Percentiles rank a stretch among this genome's conserved stretches.
Conservation (phyloP, 768 basidiomycete genomes). For the Dendrothele bispora region DNA sequence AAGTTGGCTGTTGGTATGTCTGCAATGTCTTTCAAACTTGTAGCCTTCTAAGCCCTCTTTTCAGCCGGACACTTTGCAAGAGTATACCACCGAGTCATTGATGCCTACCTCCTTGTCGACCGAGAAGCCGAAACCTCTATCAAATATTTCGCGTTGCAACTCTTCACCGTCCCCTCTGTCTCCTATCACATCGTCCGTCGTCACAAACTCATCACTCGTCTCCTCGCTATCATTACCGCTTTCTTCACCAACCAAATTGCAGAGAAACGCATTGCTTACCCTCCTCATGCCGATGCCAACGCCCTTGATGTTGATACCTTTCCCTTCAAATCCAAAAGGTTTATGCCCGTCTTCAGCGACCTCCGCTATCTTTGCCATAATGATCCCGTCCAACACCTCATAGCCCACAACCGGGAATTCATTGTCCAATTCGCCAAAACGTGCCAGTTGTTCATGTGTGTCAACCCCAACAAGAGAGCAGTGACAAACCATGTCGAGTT, state of each 20-base stretch:
- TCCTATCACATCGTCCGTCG: constrained; percentile 75
- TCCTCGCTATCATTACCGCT: constrained; percentile 81
- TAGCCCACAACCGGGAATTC: constrained; percentile 66
- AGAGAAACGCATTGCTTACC: constrained; percentile 64
- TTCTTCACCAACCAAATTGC: constrained; percentile 92
- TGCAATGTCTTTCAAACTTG: background rate
- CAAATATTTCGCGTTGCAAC: constrained; percentile 88
- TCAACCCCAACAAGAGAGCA: constrained; percentile 88
- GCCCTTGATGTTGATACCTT: constrained; percentile 77
- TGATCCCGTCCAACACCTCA: constrained; percentile 73
- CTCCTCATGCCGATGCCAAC: constrained; percentile 25
- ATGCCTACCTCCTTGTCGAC: constrained; percentile 89
- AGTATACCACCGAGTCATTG: constrained; percentile 84
- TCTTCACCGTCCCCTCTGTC: constrained; percentile 90
- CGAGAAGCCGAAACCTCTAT: constrained; percentile 94
- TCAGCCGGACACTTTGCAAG: constrained; percentile 81
- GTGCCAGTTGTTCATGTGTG: constrained; percentile 88
- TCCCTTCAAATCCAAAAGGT: constrained; percentile 93
- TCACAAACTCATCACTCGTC: constrained; percentile 70
- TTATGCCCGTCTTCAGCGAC: constrained; percentile 93
- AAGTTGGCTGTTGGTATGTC: constrained; percentile 77
- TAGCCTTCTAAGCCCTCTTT: constrained; percentile 1
- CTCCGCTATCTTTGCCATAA: constrained; percentile 85
- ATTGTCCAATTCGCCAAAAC: constrained; percentile 73
- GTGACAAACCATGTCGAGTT: constrained; percentile 87